These are phyloP conservation scores for Aspergillus pseudotamarii DNA, from an alignment of 2,329 filamentous ascomycete species.

Conservation along the genomic window DNA sequence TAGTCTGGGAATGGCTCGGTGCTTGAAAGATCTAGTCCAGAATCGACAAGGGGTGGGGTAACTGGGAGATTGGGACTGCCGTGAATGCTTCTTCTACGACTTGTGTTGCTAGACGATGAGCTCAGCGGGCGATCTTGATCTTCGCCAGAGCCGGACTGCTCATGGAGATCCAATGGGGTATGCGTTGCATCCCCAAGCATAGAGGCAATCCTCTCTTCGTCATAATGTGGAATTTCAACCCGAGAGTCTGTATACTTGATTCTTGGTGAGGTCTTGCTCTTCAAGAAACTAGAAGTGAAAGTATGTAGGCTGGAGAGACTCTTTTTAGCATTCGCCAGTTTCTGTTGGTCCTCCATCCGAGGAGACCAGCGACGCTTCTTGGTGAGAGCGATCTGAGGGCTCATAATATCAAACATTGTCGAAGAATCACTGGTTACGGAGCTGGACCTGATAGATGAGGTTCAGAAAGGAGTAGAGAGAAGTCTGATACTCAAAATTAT, in stretches of 20 bases:
- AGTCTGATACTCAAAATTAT: not conserved
- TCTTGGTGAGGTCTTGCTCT: not conserved
- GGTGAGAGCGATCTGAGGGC: not conserved
- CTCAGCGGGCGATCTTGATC: not conserved
- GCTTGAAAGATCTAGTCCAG: not conserved
- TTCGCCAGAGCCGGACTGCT: not conserved
- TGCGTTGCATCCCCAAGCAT: not conserved
- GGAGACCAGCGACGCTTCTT: not conserved
- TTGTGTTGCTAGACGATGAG: not conserved
- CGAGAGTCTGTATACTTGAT: too few relatives aligned
- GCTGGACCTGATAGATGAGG: not conserved
- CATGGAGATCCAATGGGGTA: not conserved
- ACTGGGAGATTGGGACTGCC: not conserved
- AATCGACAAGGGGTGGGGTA: not conserved
- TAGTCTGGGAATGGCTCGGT: conserved; percentile 34
- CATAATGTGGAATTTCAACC: not conserved
- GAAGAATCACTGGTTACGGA: not conserved
- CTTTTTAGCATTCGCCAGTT: not conserved
- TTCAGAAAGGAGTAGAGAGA: not conserved
- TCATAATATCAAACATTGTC: not conserved
- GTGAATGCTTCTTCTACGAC: not conserved
- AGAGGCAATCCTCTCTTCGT: not conserved
- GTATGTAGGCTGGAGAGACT: not conserved
- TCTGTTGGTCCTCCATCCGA: not conserved
- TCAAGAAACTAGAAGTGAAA: not conserved